Conservation (phyloP, 805 yeast genomes). For the Candida boleticola region DNA sequence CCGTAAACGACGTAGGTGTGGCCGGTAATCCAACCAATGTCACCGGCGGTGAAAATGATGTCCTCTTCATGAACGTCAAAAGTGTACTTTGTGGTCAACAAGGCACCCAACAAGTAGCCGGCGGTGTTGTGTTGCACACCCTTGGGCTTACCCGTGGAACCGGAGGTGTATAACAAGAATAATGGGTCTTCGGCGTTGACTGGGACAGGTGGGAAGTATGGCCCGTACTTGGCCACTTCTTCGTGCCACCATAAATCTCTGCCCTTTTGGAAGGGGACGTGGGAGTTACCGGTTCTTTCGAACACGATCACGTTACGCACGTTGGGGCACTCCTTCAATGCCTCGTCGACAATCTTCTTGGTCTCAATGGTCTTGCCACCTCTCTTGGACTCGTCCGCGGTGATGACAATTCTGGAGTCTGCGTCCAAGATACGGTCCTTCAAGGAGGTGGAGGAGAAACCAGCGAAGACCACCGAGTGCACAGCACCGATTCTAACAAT, state of each 20-base stretch:
- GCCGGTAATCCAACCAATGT: constrained; percentile 99
- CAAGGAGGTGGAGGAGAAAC: constrained; percentile 90
- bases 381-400: constrained; percentile 93
- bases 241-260: constrained; percentile 98
- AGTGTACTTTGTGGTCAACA: constrained; percentile 86
- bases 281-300: constrained; percentile 79
- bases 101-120: constrained; percentile 91
- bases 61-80: constrained; percentile 91
- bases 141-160: constrained; percentile 98
- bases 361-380: constrained; percentile 93
- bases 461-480: constrained; percentile 96
- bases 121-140: constrained; percentile 96
- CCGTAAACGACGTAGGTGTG: constrained; percentile 96
- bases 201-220: constrained; percentile 83
- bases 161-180: constrained; percentile 93
- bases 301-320: constrained; percentile 84
- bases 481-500: constrained; percentile 92
- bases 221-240: constrained; percentile 74
- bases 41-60: constrained; percentile 93
- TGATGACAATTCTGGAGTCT: constrained; percentile 78
- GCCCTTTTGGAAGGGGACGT: constrained; percentile 68
- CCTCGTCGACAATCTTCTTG: constrained; percentile 94
- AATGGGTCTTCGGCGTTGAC: constrained; percentile 93
- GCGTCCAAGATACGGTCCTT: constrained; percentile 90
- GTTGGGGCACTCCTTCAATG: constrained; percentile 67